Percentiles rank a stretch among this genome's conserved stretches.
phyloP scores from a whole-genome alignment of 768 basidiomycete species.

The Tylopilus vinaceipallidus region DNA sequence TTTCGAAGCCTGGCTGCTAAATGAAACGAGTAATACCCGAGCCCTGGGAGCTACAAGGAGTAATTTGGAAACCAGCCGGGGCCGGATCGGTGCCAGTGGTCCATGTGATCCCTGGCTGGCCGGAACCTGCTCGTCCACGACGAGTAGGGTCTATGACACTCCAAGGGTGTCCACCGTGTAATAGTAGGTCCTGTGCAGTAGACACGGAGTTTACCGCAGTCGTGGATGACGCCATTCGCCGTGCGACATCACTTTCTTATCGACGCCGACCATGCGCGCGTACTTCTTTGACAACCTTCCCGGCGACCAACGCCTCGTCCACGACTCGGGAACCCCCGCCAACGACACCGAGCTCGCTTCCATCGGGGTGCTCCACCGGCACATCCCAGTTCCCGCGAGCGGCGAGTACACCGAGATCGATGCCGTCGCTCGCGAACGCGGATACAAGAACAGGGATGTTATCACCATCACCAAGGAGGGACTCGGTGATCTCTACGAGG shows the following conservation, averaged over 20 bases:
- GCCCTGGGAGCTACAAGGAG: too few relatives aligned
- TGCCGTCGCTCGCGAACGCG: slow-evolving; percentile 59
- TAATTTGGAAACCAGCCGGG: too few relatives aligned
- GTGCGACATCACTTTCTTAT: too few relatives aligned
- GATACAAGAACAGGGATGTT: slow-evolving; percentile 81
- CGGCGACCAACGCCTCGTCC: slow-evolving; percentile 79
- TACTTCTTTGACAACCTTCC: slow-evolving; percentile 74
- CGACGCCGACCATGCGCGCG: slow-evolving; percentile 53
- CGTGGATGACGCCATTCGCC: too few relatives aligned
- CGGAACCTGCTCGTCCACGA: too few relatives aligned
- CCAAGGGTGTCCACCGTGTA: too few relatives aligned
- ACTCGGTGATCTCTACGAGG: slow-evolving; percentile 80
- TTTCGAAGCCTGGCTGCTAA: background rate
- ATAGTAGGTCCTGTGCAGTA: too few relatives aligned
- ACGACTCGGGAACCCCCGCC: slow-evolving; percentile 68
- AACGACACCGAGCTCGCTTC: slow-evolving; percentile 43
- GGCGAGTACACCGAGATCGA: slow-evolving; percentile 51
- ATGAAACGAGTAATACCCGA: background rate
- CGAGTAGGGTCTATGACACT: too few relatives aligned
- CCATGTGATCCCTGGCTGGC: too few relatives aligned
- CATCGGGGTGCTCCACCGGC: slow-evolving; percentile 68
- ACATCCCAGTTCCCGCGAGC: slow-evolving; percentile 44
- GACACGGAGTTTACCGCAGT: too few relatives aligned
- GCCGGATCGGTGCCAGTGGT: too few relatives aligned
- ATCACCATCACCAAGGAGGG: slow-evolving; percentile 77